phyloP scores from a whole-genome alignment of 108 stramenopile genomes.

The Nitzschia putrida region DNA sequence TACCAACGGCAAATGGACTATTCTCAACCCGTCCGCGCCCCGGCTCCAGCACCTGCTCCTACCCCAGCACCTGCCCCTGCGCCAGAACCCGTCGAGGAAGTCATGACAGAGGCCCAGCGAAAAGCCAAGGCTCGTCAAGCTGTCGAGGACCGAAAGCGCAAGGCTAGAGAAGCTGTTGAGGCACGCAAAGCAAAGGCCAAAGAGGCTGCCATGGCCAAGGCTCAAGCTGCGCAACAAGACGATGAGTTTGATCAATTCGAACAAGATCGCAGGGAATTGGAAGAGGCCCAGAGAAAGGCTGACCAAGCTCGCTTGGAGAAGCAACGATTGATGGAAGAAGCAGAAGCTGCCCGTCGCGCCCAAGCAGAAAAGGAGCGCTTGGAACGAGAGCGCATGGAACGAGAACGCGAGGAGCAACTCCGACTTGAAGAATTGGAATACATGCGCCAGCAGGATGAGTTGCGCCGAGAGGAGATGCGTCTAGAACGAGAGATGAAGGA shows the following conservation, averaged over 20 bases:
- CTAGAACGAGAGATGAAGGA: conserved; percentile 26
- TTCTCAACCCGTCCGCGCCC: no score
- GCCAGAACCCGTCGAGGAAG: not conserved
- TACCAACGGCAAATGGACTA: not conserved
- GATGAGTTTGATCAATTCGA: conserved; percentile 1
- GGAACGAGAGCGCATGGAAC: conserved; percentile 10
- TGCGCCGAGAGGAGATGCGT: conserved; percentile 15
- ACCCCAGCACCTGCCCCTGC: not conserved
- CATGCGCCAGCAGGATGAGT: conserved; percentile 20
- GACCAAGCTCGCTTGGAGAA: conserved; percentile 11
- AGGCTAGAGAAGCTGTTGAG: conserved; percentile 42
- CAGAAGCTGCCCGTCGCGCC: conserved; percentile 2
- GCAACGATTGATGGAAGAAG: conserved; percentile 19
- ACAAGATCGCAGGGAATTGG: conserved; percentile 8
- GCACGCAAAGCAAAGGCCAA: conserved; percentile 33
- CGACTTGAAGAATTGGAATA: conserved; percentile 24
- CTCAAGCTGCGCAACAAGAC: not conserved
- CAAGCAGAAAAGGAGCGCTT: conserved; percentile 8
- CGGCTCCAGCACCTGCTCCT: not conserved
- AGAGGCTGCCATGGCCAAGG: not conserved
- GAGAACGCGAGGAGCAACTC: conserved; percentile 9
- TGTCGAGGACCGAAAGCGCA: conserved; percentile 44
- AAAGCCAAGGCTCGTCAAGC: conserved; percentile 32
- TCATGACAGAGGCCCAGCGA: conserved; percentile 24
- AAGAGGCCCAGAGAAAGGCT: not conserved